Evolutionary conservation across 495 filamentous ascomycete genomes (phyloP).

Genomic region (Pyrenopolyporus hunteri): DNA sequence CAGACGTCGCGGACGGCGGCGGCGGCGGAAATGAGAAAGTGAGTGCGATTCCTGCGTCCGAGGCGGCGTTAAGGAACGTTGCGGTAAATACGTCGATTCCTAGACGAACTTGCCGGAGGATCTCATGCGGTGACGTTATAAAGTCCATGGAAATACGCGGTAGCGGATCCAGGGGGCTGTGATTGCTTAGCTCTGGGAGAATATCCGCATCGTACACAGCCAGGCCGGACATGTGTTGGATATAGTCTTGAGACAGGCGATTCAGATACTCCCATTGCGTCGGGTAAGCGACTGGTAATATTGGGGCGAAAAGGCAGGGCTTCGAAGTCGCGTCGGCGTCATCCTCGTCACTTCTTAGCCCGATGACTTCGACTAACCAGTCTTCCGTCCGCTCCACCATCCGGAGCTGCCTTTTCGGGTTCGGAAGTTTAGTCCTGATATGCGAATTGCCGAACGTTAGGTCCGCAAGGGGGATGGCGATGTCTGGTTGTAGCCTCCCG

Average conservation of each 20-base stretch:
- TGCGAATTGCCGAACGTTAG: constrained; percentile 54
- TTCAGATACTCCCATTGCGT: constrained; percentile 79
- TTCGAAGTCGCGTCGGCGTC: constrained; percentile 41
- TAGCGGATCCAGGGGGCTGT: constrained; percentile 58
- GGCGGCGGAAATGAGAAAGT: constrained; percentile 74
- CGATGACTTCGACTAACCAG: constrained; percentile 69
- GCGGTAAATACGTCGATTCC: constrained; percentile 83
- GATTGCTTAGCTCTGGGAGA: constrained; percentile 65
- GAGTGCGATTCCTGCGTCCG: constrained; percentile 86
- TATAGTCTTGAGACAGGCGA: constrained; percentile 60
- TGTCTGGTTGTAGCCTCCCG: constrained; percentile 73
- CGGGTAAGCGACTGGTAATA: constrained; percentile 75
- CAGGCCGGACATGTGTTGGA: constrained; percentile 69
- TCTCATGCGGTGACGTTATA: constrained; percentile 70
- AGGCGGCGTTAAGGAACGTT: constrained; percentile 71
- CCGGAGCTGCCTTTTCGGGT: constrained; percentile 72
- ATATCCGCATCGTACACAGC: constrained; percentile 79
- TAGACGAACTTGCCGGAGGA: constrained; percentile 72
- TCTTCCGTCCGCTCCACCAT: constrained; percentile 85
- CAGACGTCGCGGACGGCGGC: neutral
- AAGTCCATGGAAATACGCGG: constrained; percentile 75
- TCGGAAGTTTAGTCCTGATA: constrained; percentile 50
- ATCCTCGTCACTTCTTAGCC: constrained; percentile 43
- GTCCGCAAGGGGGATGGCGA: constrained; percentile 80
- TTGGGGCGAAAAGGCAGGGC: constrained; percentile 72